Base-by-base conservation (phyloP, 75 land plant species). In the Sequoia sempervirens region DNA sequence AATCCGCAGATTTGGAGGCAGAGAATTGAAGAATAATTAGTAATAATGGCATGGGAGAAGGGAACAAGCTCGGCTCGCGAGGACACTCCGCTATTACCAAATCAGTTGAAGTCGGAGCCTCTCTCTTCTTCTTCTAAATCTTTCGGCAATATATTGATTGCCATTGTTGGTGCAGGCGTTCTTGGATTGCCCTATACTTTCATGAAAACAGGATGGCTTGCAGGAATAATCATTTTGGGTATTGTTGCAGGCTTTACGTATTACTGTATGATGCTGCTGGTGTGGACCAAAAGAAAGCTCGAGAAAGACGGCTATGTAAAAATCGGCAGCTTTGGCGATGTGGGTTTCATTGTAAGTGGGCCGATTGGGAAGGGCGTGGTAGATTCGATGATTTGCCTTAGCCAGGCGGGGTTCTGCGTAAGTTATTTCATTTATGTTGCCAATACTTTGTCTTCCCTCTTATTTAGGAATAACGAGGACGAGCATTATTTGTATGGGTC, bases 181-280 rank as follows among this genome's bases (percentile, higher is more conserved):
- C 89, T 96, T 15, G 97, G 99, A 50, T 88, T 96, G 64, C 99
- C 99, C 36, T 96, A 94, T 89, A 88, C 95, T 68, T 96, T 94
- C 91, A 90, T 82, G 89, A 86, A 73, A 69, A 89, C 93, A 23
- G 99, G 99, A 37, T 96, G 99, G 99, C 53, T 85, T 37, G 83
- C 84, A 82, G 94, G 93, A 28, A 15, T 85, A 58, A 36, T 90
- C 58, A 84, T 87, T 58, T 45, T 96, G 82, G 75, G 83, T 82
- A 30, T 74, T 13, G 89, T 92, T 30, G 92, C 89, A 20, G 43
- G 75, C 43, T 80, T 94, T 3, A 90, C 92, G 78, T 96, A 92
- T 83, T 86, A 93, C 90, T 89, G 95, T 75, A 95, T 96, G 97
- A 92, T 96, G 94, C 90, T 96, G n/a, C 86, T 95, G 83, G 93